Conservation (phyloP, 805 yeast genomes). For the Ogataea trehaloabstinens region DNA sequence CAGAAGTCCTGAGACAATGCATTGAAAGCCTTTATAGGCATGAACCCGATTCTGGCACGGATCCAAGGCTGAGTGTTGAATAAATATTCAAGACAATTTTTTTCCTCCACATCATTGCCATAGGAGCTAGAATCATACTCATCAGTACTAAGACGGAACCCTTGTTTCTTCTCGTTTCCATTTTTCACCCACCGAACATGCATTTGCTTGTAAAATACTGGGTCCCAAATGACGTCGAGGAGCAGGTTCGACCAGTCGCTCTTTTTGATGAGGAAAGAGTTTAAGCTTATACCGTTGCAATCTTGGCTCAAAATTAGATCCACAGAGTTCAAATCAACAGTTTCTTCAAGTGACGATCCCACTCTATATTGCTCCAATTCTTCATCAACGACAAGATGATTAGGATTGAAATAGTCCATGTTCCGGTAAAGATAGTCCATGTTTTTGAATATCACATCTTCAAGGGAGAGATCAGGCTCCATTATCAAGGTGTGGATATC, state of each 20-base stretch:
- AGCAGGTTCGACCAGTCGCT: constrained; percentile 38
- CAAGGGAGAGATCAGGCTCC: constrained; percentile 38
- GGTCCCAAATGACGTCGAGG: constrained; percentile 41
- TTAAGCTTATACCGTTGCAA: constrained; percentile 41
- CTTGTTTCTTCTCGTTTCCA: constrained; percentile 24
- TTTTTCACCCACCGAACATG: constrained; percentile 32
- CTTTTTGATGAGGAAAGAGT: constrained; percentile 38
- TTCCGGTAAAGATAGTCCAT: constrained; percentile 32
- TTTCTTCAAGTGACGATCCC: constrained; percentile 22
- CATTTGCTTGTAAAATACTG: constrained; percentile 37
- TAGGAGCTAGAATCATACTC: constrained; percentile 35
- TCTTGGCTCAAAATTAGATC: constrained; percentile 40
- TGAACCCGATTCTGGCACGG: constrained; percentile 38
- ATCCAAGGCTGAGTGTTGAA: constrained; percentile 38
- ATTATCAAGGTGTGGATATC: constrained; percentile 40
- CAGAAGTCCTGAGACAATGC: constrained; percentile 39
- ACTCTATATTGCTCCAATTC: constrained; percentile 23
- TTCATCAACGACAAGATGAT: constrained; percentile 30
- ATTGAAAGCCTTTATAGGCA: constrained; percentile 38
- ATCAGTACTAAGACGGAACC: constrained; percentile 27
- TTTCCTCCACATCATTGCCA: constrained; percentile 36
- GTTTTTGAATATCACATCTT: constrained; percentile 33
- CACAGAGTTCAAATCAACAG: constrained; percentile 31
- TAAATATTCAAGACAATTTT: constrained; percentile 37
- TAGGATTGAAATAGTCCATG: constrained; percentile 36